phyloP scores from a whole-genome alignment of 2,329 filamentous ascomycete genomes.

The Emergomyces africanus region DNA sequence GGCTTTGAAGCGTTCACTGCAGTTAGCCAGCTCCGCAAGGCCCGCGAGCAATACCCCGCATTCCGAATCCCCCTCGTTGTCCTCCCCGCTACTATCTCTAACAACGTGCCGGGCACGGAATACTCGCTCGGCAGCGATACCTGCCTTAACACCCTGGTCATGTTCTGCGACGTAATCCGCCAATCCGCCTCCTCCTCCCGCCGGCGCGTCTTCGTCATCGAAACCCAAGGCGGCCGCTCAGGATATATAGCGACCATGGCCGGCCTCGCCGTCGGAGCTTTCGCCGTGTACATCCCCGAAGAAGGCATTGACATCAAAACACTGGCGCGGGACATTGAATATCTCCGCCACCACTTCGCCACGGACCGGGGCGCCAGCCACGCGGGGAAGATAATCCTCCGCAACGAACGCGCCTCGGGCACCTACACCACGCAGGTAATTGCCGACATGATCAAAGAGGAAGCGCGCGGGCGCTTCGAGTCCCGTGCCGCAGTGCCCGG shows the following conservation, averaged over 20 bases:
- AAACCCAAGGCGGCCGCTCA: constrained; percentile 89
- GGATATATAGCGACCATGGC: constrained; percentile 88
- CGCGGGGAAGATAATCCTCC: constrained; percentile 86
- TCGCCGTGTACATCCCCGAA: constrained; percentile 92
- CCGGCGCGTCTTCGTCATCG: constrained; percentile 90
- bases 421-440: constrained; percentile 90
- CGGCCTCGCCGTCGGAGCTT: constrained; percentile 80
- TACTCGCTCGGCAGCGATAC: constrained; percentile 96
- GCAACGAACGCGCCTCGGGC: constrained; percentile 85
- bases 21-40: constrained; percentile 73
- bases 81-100: constrained; percentile 92
- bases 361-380: constrained; percentile 78
- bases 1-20: constrained; percentile 96
- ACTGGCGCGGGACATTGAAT: constrained; percentile 79
- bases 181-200: constrained; percentile 91
- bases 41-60: constrained; percentile 61
- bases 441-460: constrained; percentile 88
- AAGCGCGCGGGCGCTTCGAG: constrained; percentile 85
- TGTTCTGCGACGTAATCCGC: constrained; percentile 95
- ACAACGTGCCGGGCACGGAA: constrained; percentile 96
- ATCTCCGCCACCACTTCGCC: constrained; percentile 73
- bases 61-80: constrained; percentile 89
- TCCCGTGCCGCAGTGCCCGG: constrained; percentile 82
- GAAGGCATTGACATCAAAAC: constrained; percentile 91
- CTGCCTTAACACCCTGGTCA: constrained; percentile 85